Percentiles rank a stretch among this genome's conserved stretches.
These are phyloP conservation scores for Parmelia sp. DNA, from an alignment of 495 filamentous ascomycete genomes.

Conservation along the genomic window DNA sequence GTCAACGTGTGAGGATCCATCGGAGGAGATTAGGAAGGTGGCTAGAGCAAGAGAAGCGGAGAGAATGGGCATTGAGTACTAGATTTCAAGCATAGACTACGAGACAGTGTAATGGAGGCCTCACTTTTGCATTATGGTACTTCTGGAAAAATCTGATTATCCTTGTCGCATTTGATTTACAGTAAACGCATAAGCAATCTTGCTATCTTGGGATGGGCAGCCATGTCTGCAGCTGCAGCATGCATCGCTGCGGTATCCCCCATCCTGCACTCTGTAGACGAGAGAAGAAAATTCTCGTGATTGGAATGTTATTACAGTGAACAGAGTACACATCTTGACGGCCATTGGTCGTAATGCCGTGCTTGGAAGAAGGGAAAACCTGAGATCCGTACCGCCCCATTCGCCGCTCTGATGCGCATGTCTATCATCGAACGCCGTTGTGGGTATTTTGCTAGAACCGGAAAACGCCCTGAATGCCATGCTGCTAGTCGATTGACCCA, in stretches of 20 bases:
- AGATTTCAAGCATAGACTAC: background rate
- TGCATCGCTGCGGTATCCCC: background rate
- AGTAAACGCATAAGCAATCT: background rate
- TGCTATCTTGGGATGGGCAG: background rate
- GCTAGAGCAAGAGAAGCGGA: background rate
- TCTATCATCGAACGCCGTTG: slow-evolving; percentile 5
- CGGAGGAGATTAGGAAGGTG: background rate
- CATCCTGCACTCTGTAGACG: background rate
- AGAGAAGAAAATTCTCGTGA: background rate
- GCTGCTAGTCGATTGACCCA: background rate
- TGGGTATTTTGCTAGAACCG: slow-evolving; percentile 7
- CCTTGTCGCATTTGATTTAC: background rate
- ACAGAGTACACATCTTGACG: background rate
- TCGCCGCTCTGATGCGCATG: slow-evolving; percentile 1
- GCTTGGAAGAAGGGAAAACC: slow-evolving; percentile 1
- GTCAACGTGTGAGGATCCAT: background rate
- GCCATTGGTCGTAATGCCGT: background rate
- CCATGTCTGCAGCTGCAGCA: background rate
- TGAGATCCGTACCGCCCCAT: background rate
- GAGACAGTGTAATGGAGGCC: background rate
- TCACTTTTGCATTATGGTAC: background rate
- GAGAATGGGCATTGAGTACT: background rate
- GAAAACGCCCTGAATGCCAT: background rate
- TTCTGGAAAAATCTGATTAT: background rate
- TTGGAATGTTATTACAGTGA: background rate